A percentile compares a stretch with the other conserved stretches of the same genome.
These are phyloP conservation scores for Aspergillus fijiensis DNA, from an alignment of 2,329 filamentous ascomycete species.

Conservation along the genomic window DNA sequence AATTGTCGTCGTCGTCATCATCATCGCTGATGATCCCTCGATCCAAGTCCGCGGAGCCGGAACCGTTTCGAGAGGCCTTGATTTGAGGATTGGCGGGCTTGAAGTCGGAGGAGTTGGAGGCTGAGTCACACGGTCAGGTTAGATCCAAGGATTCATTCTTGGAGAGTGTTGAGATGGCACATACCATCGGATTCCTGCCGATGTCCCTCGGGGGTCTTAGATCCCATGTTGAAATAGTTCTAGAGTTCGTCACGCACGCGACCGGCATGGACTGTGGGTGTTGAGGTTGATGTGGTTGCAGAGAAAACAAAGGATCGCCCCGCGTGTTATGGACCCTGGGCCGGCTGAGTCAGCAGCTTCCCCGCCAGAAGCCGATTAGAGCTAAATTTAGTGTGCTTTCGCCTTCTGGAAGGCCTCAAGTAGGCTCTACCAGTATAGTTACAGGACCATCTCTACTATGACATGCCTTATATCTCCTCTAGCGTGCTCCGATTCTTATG, in stretches of 20 bases:
- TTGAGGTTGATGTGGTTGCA: background rate
- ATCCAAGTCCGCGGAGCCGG: constrained; percentile 6
- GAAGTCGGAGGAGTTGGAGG: constrained; percentile 4
- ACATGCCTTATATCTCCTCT: too few relatives aligned
- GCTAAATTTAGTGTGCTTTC: background rate
- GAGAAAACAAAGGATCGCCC: background rate
- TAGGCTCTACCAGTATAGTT: too few relatives aligned
- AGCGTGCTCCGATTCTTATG: too few relatives aligned
- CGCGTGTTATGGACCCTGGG: background rate
- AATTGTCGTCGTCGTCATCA: constrained; percentile 17
- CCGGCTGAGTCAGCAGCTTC: background rate
- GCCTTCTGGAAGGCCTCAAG: too few relatives aligned
- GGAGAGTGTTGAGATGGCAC: background rate
- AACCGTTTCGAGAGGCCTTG: constrained; percentile 3
- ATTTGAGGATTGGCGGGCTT: constrained; percentile 7
- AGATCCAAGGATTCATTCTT: too few relatives aligned
- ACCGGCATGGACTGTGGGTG: background rate
- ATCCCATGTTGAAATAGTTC: constrained; percentile 5
- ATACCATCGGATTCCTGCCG: constrained; percentile 7
- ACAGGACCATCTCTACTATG: too few relatives aligned
- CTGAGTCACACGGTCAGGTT: background rate
- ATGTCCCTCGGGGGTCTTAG: constrained; percentile 11
- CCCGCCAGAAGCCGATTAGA: background rate
- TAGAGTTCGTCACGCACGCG: background rate
- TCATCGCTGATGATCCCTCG: constrained; percentile 6